These are phyloP conservation scores for Geum urbanum DNA, from an alignment of 306 rosid species.

Conservation along the genomic window DNA sequence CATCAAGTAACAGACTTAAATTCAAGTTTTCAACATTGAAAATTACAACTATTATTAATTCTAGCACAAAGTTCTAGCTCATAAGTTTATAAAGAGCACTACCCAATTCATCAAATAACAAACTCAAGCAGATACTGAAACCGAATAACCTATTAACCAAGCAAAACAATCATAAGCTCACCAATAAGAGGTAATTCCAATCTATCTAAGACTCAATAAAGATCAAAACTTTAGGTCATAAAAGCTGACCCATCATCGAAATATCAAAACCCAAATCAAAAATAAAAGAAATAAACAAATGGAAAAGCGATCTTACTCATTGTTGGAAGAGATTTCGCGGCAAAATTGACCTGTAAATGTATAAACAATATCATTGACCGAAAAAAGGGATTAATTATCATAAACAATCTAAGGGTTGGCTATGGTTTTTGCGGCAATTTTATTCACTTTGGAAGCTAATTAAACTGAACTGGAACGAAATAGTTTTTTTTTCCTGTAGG, in stretches of 20 bases:
- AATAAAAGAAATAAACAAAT: background rate
- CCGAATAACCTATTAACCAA: constrained; percentile 7
- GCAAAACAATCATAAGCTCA: background rate
- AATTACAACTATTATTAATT: background rate
- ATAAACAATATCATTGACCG: no score
- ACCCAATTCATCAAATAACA: background rate
- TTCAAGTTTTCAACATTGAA: background rate
- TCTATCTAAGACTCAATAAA: background rate
- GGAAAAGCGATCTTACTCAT: constrained; percentile 14
- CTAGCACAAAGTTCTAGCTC: background rate
- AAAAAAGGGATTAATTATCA: no score
- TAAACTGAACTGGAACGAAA: no score
- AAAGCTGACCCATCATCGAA: background rate
- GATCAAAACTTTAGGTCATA: background rate
- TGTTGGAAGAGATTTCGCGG: background rate
- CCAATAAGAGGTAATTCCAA: no score
- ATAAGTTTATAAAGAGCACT: background rate
- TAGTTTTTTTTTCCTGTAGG: no score
- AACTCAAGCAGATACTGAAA: background rate
- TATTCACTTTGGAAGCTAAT: no score
- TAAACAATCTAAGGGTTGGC: no score
- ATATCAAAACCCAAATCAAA: background rate
- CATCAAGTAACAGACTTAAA: background rate
- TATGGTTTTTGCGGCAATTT: no score
- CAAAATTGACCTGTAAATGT: background rate